Conservation (phyloP, 805 yeast species). For the Hanseniaspora taiwanica region DNA sequence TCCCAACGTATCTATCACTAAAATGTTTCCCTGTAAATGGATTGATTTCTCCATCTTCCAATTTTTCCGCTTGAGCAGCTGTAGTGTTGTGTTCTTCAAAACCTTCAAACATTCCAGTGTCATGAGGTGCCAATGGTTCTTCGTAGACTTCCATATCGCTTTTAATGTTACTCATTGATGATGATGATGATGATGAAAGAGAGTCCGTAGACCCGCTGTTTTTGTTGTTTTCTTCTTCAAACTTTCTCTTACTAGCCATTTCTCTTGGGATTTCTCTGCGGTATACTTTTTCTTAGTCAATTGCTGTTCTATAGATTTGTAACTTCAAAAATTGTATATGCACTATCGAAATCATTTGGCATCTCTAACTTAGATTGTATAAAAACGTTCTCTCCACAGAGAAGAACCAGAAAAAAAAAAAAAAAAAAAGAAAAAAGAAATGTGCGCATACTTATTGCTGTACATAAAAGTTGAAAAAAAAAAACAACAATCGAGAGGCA, state of each 20-base stretch:
- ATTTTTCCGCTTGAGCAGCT: conserved; percentile 41
- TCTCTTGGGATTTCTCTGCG: background rate
- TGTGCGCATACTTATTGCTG: background rate
- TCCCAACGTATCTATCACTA: conserved; percentile 58
- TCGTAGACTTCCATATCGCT: conserved; percentile 7
- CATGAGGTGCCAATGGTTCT: conserved; percentile 37
- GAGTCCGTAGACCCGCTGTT: too few relatives aligned
- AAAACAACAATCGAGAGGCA: too few relatives aligned
- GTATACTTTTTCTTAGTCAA: too few relatives aligned
- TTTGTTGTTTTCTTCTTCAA: conserved; percentile 20
- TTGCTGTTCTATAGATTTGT: too few relatives aligned
- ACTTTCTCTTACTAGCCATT: conserved; percentile 25
- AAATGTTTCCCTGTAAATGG: conserved; percentile 68
- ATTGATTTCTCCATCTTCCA: conserved; percentile 49
- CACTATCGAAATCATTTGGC: too few relatives aligned
- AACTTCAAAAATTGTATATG: too few relatives aligned
- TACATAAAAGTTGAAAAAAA: too few relatives aligned
- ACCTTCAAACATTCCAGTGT: conserved; percentile 50
- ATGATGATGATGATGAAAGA: too few relatives aligned
- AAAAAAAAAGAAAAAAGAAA: too few relatives aligned
- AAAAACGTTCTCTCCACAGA: too few relatives aligned
- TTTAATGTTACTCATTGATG: conserved; percentile 24
- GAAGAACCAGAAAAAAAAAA: too few relatives aligned
- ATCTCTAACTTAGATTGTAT: too few relatives aligned
- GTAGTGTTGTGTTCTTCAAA: conserved; percentile 52